These are phyloP conservation scores for Rhodotorula graminis DNA, from an alignment of 768 basidiomycete species.

Conservation along the genomic window DNA sequence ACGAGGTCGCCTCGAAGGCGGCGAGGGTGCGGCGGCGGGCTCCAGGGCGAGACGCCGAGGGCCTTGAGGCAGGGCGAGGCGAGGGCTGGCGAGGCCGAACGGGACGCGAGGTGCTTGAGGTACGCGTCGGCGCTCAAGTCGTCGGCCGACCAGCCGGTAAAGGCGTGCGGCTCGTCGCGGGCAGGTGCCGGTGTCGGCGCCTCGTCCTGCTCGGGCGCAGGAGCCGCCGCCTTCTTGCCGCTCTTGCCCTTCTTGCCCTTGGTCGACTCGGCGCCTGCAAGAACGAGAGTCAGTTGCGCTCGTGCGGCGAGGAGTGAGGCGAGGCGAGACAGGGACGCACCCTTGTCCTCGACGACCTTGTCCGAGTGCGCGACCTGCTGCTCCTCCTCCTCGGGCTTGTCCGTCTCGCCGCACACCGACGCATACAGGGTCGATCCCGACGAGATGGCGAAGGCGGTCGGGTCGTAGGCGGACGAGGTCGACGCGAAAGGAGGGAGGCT, in stretches of 20 bases:
- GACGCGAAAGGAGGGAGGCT: constrained; percentile 33
- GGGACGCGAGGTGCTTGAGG: constrained; percentile 13
- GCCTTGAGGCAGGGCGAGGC: constrained; percentile 43
- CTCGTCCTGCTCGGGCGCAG: constrained; percentile 33
- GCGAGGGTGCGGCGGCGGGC: constrained; percentile 50
- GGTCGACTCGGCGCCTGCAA: background rate
- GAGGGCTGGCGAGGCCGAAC: constrained; percentile 15
- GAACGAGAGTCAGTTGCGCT: background rate
- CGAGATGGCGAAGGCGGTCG: constrained; percentile 35
- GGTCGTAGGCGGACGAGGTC: constrained; percentile 39
- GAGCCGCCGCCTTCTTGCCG: constrained; percentile 42
- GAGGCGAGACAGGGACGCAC: constrained; percentile 8
- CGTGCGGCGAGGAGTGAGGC: too few relatives aligned
- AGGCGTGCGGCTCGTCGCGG: constrained; percentile 26
- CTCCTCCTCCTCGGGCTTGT: background rate
- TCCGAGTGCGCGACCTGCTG: background rate
- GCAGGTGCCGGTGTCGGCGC: constrained; percentile 30
- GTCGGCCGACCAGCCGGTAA: constrained; percentile 29
- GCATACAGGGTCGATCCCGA: constrained; percentile 34
- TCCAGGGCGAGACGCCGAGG: constrained; percentile 50
- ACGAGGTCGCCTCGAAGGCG: constrained; percentile 50
- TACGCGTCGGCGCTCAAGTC: constrained; percentile 28
- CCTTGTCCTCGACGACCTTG: constrained; percentile 41
- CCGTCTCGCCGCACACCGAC: constrained; percentile 13
- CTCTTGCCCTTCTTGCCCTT: constrained; percentile 45